phyloP scores from a whole-genome alignment of 805 yeast species.

The Monosporozyma aquatica region DNA sequence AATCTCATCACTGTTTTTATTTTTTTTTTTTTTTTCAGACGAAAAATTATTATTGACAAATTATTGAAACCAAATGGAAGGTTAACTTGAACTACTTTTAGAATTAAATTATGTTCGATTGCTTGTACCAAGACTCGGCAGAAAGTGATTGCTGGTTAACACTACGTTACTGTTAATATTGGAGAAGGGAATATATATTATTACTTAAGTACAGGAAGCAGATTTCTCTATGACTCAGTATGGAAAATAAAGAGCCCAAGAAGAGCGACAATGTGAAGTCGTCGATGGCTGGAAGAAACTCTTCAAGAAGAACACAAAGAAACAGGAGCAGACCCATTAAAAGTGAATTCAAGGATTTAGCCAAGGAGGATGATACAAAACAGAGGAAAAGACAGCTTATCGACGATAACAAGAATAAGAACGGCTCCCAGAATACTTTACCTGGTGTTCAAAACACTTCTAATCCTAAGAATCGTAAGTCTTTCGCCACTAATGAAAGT shows the following conservation, averaged over 20 bases:
- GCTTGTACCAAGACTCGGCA: no score
- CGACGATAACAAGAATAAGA: neutral
- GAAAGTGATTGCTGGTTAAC: no score
- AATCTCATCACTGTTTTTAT: no score
- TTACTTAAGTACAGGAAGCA: no score
- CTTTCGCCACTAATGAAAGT: neutral
- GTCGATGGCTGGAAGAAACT: neutral
- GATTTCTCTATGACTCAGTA: no score
- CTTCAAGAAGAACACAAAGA: neutral
- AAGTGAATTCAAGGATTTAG: neutral
- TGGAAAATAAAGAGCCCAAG: neutral
- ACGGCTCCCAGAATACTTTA: neutral
- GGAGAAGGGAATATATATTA: no score
- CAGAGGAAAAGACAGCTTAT: neutral
- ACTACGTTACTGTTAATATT: no score
- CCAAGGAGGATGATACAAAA: neutral
- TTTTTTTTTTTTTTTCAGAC: no score
- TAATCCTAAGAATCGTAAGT: neutral
- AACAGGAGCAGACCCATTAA: neutral
- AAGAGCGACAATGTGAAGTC: constrained; percentile 1
- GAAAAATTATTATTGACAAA: no score
- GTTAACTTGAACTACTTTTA: no score
- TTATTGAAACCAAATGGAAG: no score
- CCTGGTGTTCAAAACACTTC: neutral
- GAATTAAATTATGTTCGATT: no score